Evolutionary conservation across 2,329 filamentous ascomycete genomes (phyloP).

Genomic region (Aspergillus fischeri): DNA sequence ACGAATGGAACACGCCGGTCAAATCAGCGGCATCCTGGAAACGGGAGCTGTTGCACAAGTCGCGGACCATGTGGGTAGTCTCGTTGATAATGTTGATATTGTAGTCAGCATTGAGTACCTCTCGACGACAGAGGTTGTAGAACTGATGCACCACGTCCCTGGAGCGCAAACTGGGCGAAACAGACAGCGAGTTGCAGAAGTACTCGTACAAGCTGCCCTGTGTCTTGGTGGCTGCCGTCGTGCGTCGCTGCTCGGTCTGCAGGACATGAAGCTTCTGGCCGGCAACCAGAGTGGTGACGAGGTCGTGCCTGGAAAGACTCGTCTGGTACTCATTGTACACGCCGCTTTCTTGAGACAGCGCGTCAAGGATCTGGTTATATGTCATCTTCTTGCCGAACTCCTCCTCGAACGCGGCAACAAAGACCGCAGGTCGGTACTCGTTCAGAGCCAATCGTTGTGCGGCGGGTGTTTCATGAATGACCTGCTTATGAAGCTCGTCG

Average conservation of each 20-base stretch:
- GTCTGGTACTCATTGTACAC: slow-evolving; percentile 39
- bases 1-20: slow-evolving; percentile 31
- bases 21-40: slow-evolving; percentile 34
- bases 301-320: slow-evolving; percentile 29
- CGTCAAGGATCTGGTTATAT: slow-evolving; percentile 40
- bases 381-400: slow-evolving; percentile 34
- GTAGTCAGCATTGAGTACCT: slow-evolving; percentile 26
- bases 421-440: slow-evolving; percentile 40
- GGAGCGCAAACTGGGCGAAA: slow-evolving; percentile 18
- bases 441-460: slow-evolving; percentile 24
- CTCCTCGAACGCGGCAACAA: slow-evolving; percentile 45
- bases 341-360: slow-evolving; percentile 41
- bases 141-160: slow-evolving; percentile 30
- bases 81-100: slow-evolving; percentile 28
- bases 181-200: slow-evolving; percentile 32
- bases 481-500: slow-evolving; percentile 47
- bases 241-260: slow-evolving; percentile 29
- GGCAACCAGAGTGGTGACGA: slow-evolving; percentile 29
- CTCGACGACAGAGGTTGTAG: slow-evolving; percentile 30
- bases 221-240: slow-evolving; percentile 25
- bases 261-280: slow-evolving; percentile 28
- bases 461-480: slow-evolving; percentile 44
- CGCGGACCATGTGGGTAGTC: slow-evolving; percentile 24
- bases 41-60: slow-evolving; percentile 25
- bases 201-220: slow-evolving; percentile 34